These are phyloP conservation scores for Kluyveromyces siamensis DNA, from an alignment of 805 yeast genomes.

Conservation along the genomic window DNA sequence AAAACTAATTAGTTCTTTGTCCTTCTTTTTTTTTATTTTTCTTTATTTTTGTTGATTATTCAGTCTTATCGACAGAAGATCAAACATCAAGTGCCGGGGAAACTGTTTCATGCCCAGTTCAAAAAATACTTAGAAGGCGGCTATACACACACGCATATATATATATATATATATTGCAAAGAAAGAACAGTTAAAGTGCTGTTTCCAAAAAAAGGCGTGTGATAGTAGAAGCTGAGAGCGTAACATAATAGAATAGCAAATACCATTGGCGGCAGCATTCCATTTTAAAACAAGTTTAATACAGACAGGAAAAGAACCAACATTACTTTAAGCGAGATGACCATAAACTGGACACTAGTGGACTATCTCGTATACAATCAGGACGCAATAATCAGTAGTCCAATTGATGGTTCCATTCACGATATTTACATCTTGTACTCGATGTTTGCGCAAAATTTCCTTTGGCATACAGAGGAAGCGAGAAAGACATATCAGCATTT, in stretches of 20 bases:
- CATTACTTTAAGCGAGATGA: conserved; percentile 3
- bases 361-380: conserved; percentile 18
- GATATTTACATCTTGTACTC: conserved; percentile 15
- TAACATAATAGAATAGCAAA: not conserved
- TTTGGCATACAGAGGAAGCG: not conserved
- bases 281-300: not conserved
- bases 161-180: too few species aligned
- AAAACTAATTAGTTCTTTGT: too few species aligned
- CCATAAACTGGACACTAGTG: conserved; percentile 7
- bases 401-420: conserved; percentile 19
- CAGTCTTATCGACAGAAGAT: too few species aligned
- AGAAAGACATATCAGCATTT: conserved; percentile 8
- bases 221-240: too few species aligned
- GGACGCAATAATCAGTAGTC: conserved; percentile 12
- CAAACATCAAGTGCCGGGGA: too few species aligned
- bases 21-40: too few species aligned
- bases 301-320: not conserved
- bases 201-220: too few species aligned
- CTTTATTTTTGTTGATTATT: too few species aligned
- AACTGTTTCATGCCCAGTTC: too few species aligned
- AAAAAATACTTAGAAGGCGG: too few species aligned
- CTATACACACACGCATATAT: too few species aligned
- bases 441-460: conserved; percentile 1
- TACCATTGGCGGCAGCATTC: not conserved
- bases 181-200: too few species aligned